These are phyloP conservation scores for Aphanomyces cochlioides DNA, from an alignment of 352 stramenopile genomes.

Conservation along the genomic window DNA sequence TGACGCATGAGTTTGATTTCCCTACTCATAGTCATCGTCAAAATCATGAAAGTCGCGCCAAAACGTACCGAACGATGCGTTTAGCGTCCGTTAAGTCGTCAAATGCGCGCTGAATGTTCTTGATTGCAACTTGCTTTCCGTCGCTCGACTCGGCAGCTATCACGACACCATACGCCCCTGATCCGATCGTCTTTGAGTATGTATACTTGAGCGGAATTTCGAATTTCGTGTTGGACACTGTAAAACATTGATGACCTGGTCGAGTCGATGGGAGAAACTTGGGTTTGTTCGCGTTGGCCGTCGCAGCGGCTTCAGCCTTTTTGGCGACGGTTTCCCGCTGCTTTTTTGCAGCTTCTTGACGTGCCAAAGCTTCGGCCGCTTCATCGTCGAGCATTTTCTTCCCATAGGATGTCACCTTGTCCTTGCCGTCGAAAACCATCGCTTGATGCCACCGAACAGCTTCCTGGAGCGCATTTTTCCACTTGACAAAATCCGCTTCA, in stretches of 20 bases:
- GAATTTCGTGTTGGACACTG: conserved; percentile 80
- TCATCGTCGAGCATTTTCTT: conserved; percentile 71
- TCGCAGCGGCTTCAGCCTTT: conserved; percentile 54
- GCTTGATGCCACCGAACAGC: conserved; percentile 84
- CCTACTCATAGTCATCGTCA: neutral
- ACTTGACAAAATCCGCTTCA: conserved; percentile 48
- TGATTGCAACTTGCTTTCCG: conserved; percentile 78
- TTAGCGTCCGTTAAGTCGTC: conserved; percentile 99
- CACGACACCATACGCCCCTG: conserved; percentile 88
- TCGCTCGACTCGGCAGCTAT: conserved; percentile 62
- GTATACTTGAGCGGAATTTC: conserved; percentile 75
- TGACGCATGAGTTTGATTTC: conserved; percentile 94
- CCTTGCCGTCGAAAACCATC: conserved; percentile 73
- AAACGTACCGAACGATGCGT: conserved; percentile 87
- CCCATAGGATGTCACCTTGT: conserved; percentile 66
- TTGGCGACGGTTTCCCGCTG: conserved; percentile 71
- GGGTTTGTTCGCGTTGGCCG: conserved; percentile 64
- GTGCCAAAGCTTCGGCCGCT: conserved; percentile 62
- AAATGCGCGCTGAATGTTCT: conserved; percentile 94
- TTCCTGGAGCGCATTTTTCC: conserved; percentile 72
- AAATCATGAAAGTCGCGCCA: neutral
- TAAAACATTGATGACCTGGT: conserved; percentile 70
- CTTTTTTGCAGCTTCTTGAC: conserved; percentile 67
- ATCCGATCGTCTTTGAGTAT: conserved; percentile 85
- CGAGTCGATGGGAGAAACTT: conserved; percentile 76